These are phyloP conservation scores for Stephania cephalantha DNA, from an alignment of 164 flowering plant genomes.

Conservation along the genomic window DNA sequence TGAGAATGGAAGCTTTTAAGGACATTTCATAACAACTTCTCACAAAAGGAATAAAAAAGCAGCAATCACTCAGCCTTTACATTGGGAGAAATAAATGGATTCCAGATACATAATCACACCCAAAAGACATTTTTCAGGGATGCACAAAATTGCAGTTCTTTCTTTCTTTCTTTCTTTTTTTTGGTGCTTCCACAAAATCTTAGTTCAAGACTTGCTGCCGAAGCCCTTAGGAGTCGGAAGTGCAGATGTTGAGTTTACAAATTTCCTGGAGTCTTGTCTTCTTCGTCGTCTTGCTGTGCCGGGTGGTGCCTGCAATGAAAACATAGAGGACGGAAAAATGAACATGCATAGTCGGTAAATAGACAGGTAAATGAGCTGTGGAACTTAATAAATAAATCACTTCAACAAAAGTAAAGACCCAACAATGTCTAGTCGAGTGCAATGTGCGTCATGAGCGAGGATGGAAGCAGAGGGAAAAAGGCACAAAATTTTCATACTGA, in stretches of 20 bases:
- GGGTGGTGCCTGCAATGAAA: constrained; percentile 54
- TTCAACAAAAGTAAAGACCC: not conserved
- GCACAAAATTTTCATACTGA: too few relatives aligned
- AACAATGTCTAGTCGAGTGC: not conserved
- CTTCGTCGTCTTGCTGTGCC: constrained; percentile 83
- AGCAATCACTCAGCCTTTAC: not conserved
- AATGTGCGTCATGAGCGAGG: too few relatives aligned
- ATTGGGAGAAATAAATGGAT: not conserved
- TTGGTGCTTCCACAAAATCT: too few relatives aligned
- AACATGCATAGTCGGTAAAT: not conserved
- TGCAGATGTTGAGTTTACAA: constrained; percentile 44
- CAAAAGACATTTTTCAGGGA: not conserved
- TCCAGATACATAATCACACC: not conserved
- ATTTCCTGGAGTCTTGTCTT: constrained; percentile 56
- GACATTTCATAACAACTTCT: not conserved
- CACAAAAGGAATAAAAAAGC: not conserved
- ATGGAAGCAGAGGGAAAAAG: too few relatives aligned
- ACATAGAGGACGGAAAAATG: not conserved
- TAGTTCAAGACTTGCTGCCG: constrained; percentile 43
- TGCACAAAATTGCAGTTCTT: not conserved
- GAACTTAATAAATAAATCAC: too few relatives aligned
- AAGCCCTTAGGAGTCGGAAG: constrained; percentile 83
- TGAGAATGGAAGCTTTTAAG: not conserved
- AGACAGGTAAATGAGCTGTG: too few relatives aligned
- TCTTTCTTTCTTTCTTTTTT: not conserved